These are phyloP conservation scores for Alternaria incomplexa DNA, from an alignment of 2,329 filamentous ascomycete species.

Conservation along the genomic window DNA sequence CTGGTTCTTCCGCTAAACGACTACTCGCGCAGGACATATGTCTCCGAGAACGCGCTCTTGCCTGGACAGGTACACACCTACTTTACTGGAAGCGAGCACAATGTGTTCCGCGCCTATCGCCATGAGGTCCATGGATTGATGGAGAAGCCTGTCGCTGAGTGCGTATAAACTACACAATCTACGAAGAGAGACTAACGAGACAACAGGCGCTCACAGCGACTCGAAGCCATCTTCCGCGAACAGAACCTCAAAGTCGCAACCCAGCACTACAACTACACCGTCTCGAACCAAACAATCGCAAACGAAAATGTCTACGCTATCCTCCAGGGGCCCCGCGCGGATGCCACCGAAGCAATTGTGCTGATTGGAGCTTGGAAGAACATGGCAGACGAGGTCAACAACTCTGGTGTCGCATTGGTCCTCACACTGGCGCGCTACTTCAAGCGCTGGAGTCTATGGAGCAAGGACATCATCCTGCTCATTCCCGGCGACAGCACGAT, in stretches of 20 bases:
- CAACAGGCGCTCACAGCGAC: constrained; percentile 66
- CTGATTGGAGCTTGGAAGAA: constrained; percentile 89
- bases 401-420: constrained; percentile 84
- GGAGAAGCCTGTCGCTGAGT: constrained; percentile 48
- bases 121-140: constrained; percentile 76
- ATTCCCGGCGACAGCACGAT: constrained; percentile 87
- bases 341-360: constrained; percentile 96
- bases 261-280: constrained; percentile 85
- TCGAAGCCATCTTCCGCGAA: constrained; percentile 76
- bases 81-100: constrained; percentile 94
- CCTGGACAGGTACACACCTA: constrained; percentile 98
- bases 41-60: constrained; percentile 94
- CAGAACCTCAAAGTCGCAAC: constrained; percentile 85
- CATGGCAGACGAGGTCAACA: constrained; percentile 77
- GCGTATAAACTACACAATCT: constrained; percentile 17
- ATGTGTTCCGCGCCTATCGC: constrained; percentile 88
- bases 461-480: constrained; percentile 95
- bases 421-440: constrained; percentile 92
- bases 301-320: constrained; percentile 95
- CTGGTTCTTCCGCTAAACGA: constrained; percentile 86
- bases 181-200: constrained; percentile 25
- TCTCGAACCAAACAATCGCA: constrained; percentile 73
- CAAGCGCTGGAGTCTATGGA: constrained; percentile 97
- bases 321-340: constrained; percentile 88
- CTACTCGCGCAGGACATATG: constrained; percentile 91